A percentile compares a stretch with the other conserved stretches of the same genome.
Evolutionary conservation across 2,329 filamentous ascomycete genomes (phyloP).

Genomic region (Colletotrichum caudatum): DNA sequence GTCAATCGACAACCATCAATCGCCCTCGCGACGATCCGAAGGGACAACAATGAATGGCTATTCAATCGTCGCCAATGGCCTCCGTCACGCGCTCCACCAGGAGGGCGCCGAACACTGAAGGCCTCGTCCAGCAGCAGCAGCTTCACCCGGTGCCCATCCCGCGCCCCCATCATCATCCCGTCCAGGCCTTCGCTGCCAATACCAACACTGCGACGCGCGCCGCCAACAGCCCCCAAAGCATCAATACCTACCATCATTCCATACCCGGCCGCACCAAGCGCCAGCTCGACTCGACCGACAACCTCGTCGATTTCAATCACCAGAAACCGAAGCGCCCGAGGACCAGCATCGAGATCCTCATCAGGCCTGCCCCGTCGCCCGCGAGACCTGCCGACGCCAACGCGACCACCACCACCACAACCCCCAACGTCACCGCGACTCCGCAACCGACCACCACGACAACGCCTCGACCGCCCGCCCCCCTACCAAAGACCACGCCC

Average conservation of each 20-base stretch:
- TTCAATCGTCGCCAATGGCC: constrained; percentile 57
- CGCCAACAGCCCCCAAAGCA: constrained; percentile 48
- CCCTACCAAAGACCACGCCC: constrained; percentile 30
- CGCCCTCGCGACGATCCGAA: constrained; percentile 31
- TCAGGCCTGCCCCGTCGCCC: constrained; percentile 43
- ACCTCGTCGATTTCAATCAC: constrained; percentile 56
- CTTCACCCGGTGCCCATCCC: constrained; percentile 43
- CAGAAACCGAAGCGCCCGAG: constrained; percentile 62
- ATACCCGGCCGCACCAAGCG: constrained; percentile 61
- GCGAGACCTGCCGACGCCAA: constrained; percentile 44
- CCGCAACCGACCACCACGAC: constrained; percentile 38
- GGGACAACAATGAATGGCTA: constrained; percentile 48
- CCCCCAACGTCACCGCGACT: constrained; percentile 33
- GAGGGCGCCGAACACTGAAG: constrained; percentile 57
- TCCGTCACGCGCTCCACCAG: constrained; percentile 64
- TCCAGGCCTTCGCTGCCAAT: constrained; percentile 45
- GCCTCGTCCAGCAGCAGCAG: constrained; percentile 47
- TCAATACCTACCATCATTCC: constrained; percentile 51
- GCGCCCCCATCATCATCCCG: constrained; percentile 44
- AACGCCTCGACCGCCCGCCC: constrained; percentile 30
- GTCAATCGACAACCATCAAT: constrained; percentile 37
- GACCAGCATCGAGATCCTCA: constrained; percentile 66
- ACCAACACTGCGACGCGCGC: constrained; percentile 48
- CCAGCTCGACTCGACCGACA: constrained; percentile 57
- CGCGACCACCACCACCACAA: constrained; percentile 24